Evolutionary conservation across 768 basidiomycete species (phyloP).

Genomic region (Candolleomyces efflorescens): DNA sequence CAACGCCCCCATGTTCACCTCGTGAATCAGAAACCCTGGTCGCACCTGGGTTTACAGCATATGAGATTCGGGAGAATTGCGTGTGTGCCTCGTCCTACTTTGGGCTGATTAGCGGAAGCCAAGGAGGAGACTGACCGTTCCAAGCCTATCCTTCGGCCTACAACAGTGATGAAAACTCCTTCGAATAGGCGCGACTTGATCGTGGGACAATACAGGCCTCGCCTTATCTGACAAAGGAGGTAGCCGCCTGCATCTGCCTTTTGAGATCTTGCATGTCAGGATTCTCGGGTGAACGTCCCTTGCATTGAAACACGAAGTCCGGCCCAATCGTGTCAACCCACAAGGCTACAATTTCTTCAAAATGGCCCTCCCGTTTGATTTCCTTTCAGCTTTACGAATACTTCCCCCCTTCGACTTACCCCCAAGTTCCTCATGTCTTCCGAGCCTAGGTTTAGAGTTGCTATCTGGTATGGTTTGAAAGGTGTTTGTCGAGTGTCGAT

Average conservation of each 20-base stretch:
- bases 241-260: constrained; percentile 22
- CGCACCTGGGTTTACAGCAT: background rate
- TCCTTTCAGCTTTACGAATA: constrained; percentile 12
- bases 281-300: constrained; percentile 38
- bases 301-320: constrained; percentile 29
- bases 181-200: constrained; percentile 31
- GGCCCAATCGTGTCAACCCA: constrained; percentile 43
- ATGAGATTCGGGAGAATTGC: background rate
- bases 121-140: background rate
- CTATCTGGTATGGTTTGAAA: constrained; percentile 43
- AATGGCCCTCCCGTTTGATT: constrained; percentile 25
- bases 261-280: constrained; percentile 35
- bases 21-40: background rate
- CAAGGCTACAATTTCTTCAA: constrained; percentile 26
- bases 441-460: constrained; percentile 41
- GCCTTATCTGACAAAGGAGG: constrained; percentile 31
- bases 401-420: background rate
- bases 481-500: constrained; percentile 13
- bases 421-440: constrained; percentile 21
- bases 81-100: background rate
- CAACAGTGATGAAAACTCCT: background rate
- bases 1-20: background rate
- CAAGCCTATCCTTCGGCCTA: background rate
- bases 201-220: constrained; percentile 35
- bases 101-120: background rate